Conservation (phyloP, 768 basidiomycete species). For the Hericium erinaceus region DNA sequence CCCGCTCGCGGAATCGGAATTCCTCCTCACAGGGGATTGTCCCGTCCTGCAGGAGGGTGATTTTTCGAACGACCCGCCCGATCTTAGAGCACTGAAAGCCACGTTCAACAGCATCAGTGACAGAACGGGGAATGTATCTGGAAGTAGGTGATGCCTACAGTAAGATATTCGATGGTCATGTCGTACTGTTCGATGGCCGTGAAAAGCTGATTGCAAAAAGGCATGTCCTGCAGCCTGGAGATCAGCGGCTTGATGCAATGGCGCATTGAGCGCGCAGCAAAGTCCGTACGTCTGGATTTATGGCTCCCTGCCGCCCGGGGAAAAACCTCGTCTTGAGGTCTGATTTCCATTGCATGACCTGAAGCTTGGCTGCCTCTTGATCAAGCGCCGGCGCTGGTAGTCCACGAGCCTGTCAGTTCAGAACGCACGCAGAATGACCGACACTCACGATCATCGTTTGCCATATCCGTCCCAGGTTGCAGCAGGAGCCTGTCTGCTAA, state of each 20-base stretch:
- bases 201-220: constrained; percentile 60
- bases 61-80: constrained; percentile 83
- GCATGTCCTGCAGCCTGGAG: constrained; percentile 55
- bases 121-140: neutral
- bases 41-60: constrained; percentile 43
- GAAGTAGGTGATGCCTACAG: constrained; percentile 23
- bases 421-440: too few relatives aligned
- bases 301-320: constrained; percentile 48
- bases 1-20: constrained; percentile 63
- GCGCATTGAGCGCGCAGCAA: neutral
- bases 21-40: constrained; percentile 58
- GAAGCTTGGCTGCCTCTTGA: constrained; percentile 46
- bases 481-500: too few relatives aligned
- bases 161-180: constrained; percentile 71
- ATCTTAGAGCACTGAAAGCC: constrained; percentile 62
- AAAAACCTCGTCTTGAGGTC: constrained; percentile 84
- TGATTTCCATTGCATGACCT: constrained; percentile 85
- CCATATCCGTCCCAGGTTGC: too few relatives aligned
- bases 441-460: constrained; percentile 46
- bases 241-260: neutral
- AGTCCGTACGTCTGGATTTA: constrained; percentile 49
- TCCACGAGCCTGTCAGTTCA: neutral
- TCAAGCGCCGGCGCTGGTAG: constrained; percentile 40
- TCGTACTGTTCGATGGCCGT: constrained; percentile 69
- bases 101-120: neutral